phyloP scores from a whole-genome alignment of 1,284 basidiomycete genomes.

The Microstroma glucosiphilum region DNA sequence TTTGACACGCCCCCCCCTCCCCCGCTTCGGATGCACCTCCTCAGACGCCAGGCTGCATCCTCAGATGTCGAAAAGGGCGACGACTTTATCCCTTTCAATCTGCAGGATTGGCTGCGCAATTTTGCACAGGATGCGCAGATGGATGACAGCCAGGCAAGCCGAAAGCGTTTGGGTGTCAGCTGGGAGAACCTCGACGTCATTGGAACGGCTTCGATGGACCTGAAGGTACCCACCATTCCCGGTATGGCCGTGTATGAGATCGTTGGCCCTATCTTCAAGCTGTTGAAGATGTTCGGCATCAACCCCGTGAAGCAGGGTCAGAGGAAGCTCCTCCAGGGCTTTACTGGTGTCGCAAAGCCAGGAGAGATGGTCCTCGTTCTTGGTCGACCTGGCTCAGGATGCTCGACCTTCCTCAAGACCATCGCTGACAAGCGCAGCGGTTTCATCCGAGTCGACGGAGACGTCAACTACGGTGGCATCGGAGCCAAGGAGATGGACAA shows the following conservation, averaged over 20 bases:
- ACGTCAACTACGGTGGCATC: conserved; percentile 65
- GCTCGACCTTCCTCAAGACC: conserved; percentile 66
- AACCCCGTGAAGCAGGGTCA: conserved; percentile 18
- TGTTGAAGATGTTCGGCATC: conserved; percentile 25
- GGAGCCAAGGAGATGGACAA: conserved; percentile 55
- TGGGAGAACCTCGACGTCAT: conserved; percentile 32
- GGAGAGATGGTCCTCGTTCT: conserved; percentile 57
- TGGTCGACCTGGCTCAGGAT: conserved; percentile 73
- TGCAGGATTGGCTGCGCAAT: conserved; percentile 1
- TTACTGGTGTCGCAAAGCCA: conserved; percentile 31
- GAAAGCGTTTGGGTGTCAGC: conserved; percentile 32
- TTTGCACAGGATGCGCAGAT: background rate
- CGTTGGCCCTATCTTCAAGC: conserved; percentile 27
- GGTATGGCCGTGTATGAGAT: conserved; percentile 31
- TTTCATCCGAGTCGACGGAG: conserved; percentile 61
- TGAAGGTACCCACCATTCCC: conserved; percentile 34
- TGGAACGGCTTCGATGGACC: conserved; percentile 28
- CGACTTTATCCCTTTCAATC: background rate
- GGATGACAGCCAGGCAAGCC: conserved; percentile 12
- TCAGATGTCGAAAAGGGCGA: conserved; percentile 5
- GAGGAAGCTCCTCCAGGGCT: conserved; percentile 22
- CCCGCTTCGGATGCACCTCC: background rate
- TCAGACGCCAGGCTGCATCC: background rate
- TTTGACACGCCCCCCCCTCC: background rate
- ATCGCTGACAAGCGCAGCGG: conserved; percentile 64